Evolutionary conservation across 768 basidiomycete species (phyloP).

Genomic region (Psilocybe azurescens): DNA sequence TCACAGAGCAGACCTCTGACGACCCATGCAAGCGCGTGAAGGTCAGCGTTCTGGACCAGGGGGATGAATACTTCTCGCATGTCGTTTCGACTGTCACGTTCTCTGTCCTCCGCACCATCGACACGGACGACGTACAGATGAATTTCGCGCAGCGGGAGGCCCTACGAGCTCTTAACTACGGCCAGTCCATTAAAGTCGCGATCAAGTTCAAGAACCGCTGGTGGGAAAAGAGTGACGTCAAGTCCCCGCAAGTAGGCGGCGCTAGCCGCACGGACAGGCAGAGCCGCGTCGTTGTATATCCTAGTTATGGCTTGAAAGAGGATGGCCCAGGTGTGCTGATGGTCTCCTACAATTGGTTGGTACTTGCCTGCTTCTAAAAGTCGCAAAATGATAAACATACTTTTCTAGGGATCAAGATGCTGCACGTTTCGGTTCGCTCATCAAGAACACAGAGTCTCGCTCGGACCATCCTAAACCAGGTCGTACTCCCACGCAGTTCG

Average conservation of each 20-base stretch:
- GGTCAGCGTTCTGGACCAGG: slow-evolving; percentile 11
- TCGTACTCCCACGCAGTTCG: slow-evolving; percentile 15
- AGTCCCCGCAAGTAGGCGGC: slow-evolving; percentile 10
- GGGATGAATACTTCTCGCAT: slow-evolving; percentile 16
- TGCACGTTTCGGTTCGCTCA: slow-evolving; percentile 19
- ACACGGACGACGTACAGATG: slow-evolving; percentile 13
- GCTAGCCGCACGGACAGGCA: slow-evolving; percentile 21
- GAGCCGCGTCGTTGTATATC: slow-evolving; percentile 20
- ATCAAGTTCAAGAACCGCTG: slow-evolving; percentile 23
- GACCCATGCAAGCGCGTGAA: slow-evolving; percentile 7
- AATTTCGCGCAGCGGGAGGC: slow-evolving; percentile 17
- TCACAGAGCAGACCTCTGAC: not conserved
- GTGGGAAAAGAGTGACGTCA: slow-evolving; percentile 16
- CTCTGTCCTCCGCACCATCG: slow-evolving; percentile 15
- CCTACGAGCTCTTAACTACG: slow-evolving; percentile 18
- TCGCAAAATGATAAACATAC: not conserved
- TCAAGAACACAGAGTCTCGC: slow-evolving; percentile 18
- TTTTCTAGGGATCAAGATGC: slow-evolving; percentile 24
- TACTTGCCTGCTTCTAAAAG: not conserved
- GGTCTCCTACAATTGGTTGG: slow-evolving; percentile 23
- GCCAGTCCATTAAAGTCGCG: slow-evolving; percentile 18
- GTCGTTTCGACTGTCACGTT: slow-evolving; percentile 22
- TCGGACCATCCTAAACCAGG: slow-evolving; percentile 10
- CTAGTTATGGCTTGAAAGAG: slow-evolving; percentile 21
- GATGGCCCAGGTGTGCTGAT: slow-evolving; percentile 23